Evolutionary conservation across 768 basidiomycete species (phyloP), one percentile per base, ranked within the genome.

Genomic region (Asterophora parasitica): DNA sequence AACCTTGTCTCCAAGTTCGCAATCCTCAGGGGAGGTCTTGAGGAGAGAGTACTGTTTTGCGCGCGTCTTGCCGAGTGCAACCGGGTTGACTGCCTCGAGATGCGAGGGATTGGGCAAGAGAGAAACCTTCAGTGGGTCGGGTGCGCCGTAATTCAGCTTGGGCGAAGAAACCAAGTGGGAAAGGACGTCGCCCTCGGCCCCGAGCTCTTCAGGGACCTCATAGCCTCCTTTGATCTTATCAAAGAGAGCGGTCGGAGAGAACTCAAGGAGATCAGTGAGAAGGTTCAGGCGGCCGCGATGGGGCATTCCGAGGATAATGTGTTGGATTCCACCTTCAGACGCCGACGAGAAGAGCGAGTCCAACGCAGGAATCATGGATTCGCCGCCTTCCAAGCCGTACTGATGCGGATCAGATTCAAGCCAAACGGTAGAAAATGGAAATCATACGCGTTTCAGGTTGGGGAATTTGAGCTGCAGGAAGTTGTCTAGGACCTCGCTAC

Each of bases 301-400:
- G 0, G 92, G 88, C 86, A 92, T 90, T 16, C 82, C 70, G 28
- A 93, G 72, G 33, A 92, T 73, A 48, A 92, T 75, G 39, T 88
- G 79, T 31, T 73, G 77, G 32, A 89, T 72, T 5, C 84, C 85
- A 36, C 79, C 87, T 70, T 70, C 65, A 2, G 88, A 76, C 7
- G 90, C 83, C 2, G 77, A 71, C 0, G 73, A 68, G 56, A 96
- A 90, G 13, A 96, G 64, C 0, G 79, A 71, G 50, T 93, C 89
- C 2, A 95, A 69, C 1, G 91, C 92, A 4, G 91, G 87, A 19
- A 96, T 66, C 92, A 95, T 94, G 2, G 89, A 91, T 68, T 95
- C 93, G 1, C 87, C 93, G 2, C 93, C 93, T 65, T 96, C 92
- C 31, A 94, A 73, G 0, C 89, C 92, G 63, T 91, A 91, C 59